A percentile compares a stretch with the other conserved stretches of the same genome.
phyloP scores from a whole-genome alignment of 768 basidiomycete genomes.

The Exsudoporus frostii region DNA sequence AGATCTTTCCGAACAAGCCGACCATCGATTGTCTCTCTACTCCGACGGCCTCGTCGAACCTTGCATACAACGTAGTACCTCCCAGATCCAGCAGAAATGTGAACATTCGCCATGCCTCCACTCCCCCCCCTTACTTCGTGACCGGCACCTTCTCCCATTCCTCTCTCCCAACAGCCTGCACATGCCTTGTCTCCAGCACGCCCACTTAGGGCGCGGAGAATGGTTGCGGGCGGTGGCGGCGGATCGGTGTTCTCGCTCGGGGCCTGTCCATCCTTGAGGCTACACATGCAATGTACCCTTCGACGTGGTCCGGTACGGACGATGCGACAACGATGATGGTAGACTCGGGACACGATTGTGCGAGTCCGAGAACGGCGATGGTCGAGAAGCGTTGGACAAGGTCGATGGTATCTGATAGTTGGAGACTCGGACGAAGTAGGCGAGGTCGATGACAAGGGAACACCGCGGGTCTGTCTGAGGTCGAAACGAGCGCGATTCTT shows the following conservation, averaged over 20 bases:
- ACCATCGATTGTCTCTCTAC: not conserved
- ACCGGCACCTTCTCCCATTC: not conserved
- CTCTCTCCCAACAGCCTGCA: slow-evolving; percentile 2
- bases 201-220: slow-evolving; percentile 17
- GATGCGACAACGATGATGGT: not conserved
- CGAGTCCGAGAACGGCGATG: not conserved
- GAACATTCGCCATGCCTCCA: not conserved
- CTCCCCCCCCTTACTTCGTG: not conserved
- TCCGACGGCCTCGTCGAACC: not conserved
- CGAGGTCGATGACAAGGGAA: not conserved
- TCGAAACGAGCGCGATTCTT: not conserved
- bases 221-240: slow-evolving; percentile 8
- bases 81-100: not conserved
- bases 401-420: not conserved
- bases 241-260: not conserved
- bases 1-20: not conserved
- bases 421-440: not conserved
- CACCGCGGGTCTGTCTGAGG: not conserved
- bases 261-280: not conserved
- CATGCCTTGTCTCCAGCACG: slow-evolving; percentile 12
- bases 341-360: not conserved
- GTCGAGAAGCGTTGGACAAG: not conserved
- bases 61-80: not conserved
- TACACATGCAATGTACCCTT: not conserved
- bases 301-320: not conserved